Base-by-base conservation (phyloP, 2,329 filamentous ascomycete species). In the Hypoxylon sp. region DNA sequence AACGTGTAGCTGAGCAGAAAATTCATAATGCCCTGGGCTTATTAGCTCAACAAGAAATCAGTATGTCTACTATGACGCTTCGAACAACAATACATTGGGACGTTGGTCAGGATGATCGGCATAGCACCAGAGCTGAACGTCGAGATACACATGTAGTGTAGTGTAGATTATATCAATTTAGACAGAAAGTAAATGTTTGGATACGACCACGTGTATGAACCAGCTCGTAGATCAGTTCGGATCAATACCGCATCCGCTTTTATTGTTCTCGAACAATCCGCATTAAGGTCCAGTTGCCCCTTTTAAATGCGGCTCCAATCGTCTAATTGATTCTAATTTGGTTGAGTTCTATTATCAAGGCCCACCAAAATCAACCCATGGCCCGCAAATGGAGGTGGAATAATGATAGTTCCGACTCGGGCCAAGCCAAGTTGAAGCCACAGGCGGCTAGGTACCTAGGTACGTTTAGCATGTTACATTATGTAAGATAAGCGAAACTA, bases 401-500 rank as follows among this genome's bases (percentile, higher is more conserved):
- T 43, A 43, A 53, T 16, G 34, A 23, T 53, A 53, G 34, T 43
- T 53, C 51, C 51, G 51, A 25, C 27, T 30, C 12, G 5, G 5
- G 19, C 34, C 34, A 43, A 53, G 29, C 47, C 47, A 50, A 21
- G n/a, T n/a, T n/a, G n/a, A n/a, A n/a, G 34, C 37, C 37, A 41
- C 37, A 16, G 37, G n/a, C 37, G 37, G 37, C 25, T 27, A 27
- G 3, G 6, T 27, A 27, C 25, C 3, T 27, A 27, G n/a, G n/a
- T n/a, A n/a, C n/a, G n/a, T n/a, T n/a, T n/a, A n/a, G n/a, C n/a
- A n/a, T 6, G 25, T 27, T 27, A 27, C 25, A 6, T 39, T 16
- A 39, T 6, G 32, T 39, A 41, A 53, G 50, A 53, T 53, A 53
- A 53, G 50, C 50, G 50, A 53, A 53, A 8, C 37, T 48, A 30